A percentile compares a stretch with the other conserved stretches of the same genome.
Conservation (phyloP, 1,284 basidiomycete species). For the Lignosus rhinocerotis region DNA sequence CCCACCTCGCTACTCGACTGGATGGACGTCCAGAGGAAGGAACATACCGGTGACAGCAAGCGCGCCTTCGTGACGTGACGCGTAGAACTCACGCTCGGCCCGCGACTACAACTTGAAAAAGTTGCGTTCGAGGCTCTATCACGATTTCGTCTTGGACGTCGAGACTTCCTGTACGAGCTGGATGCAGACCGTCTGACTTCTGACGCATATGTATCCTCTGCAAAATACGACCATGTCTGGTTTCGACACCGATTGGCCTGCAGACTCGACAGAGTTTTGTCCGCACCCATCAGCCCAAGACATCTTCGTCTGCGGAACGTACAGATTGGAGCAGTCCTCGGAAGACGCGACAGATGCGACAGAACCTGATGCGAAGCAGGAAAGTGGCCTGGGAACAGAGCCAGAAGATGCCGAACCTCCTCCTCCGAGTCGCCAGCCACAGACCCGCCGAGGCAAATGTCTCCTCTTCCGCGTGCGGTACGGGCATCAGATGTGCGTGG, state of each 20-base stretch:
- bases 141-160: no score
- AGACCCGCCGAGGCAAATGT: slow-evolving; percentile 63
- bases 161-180: no score
- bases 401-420: slow-evolving; percentile 1
- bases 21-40: background rate
- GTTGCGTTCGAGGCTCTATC: no score
- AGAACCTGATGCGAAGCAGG: slow-evolving; percentile 1
- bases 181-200: no score
- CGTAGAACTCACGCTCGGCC: background rate
- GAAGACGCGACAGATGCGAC: slow-evolving; percentile 9
- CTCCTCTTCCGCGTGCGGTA: slow-evolving; percentile 58
- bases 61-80: slow-evolving; percentile 13
- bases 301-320: slow-evolving; percentile 88
- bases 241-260: slow-evolving; percentile 79
- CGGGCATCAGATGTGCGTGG: slow-evolving; percentile 23
- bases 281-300: slow-evolving; percentile 59
- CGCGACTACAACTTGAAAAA: no score
- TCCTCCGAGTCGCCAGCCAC: slow-evolving; percentile 24
- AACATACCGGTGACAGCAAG: no score
- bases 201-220: background rate
- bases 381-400: background rate
- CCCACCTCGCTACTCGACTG: background rate
- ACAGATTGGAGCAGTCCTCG: slow-evolving; percentile 62
- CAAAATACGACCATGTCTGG: slow-evolving; percentile 9
- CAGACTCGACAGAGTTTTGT: slow-evolving; percentile 91